Evolutionary conservation across 805 yeast genomes (phyloP), one percentile per base, ranked within the genome.

Genomic region (Lipomyces yamadae): DNA sequence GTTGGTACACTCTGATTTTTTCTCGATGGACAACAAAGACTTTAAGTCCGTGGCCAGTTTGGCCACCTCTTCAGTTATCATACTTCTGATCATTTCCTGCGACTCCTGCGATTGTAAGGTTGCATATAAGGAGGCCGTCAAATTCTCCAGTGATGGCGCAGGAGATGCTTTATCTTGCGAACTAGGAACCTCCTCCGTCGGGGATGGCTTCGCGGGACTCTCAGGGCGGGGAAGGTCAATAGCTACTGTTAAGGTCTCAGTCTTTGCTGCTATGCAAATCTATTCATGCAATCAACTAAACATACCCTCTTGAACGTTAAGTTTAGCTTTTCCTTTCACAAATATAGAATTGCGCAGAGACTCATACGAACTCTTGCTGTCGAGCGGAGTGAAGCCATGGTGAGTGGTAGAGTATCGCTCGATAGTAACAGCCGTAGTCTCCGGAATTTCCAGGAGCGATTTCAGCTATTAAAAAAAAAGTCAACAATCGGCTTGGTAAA

Each of bases 371-470:
- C 42, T 48, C 18, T 55, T 24, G 18, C 59, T 35, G 53, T 68
- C 71, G 8, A 68, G 61, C 4, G 63, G 52, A 4, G 62, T 53
- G 33, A 58, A 63, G 24, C 66, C 67, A 29, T 50, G 60, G 35
- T 58, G 24, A 13, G 67, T 56, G 7, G 67, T 67, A 15, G 71
- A 68, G 61, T 63, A 66, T 30, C 71, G 60, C 34, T 56, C 62
- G 42, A 68, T 53, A 4, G 52, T 32, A 48, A 68, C 55, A 34
- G 37, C 53, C 48, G 18, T 32, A 10, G 50, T 59, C 18, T 32
- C 58, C 2, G 70, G 68, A 15, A 68, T 56, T 18, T 61, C 66
- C 13, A 68, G 64, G 37, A 67, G 56, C 39, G 66, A 56, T 54
- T 68, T 68, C 42, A 68, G 33, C 71, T 68, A 42, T 18, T n/a